Evolutionary conservation across 2,329 filamentous ascomycete genomes (phyloP), one percentile per base, ranked within the genome.

Genomic region (Penicillium sp.): DNA sequence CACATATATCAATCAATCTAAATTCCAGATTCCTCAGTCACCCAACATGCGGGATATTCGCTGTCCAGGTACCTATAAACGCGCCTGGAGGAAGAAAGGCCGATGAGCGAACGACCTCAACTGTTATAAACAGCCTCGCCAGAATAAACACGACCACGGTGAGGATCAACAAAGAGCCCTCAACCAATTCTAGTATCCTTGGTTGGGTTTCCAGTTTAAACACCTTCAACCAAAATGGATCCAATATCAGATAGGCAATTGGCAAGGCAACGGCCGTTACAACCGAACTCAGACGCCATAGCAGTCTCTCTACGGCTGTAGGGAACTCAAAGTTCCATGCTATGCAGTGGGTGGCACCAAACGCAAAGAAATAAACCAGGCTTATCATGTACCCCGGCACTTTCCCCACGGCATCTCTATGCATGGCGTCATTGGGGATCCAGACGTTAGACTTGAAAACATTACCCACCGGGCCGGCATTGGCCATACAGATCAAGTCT

Each of bases 311-410:
- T 25, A 17, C 23, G 3, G 35, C 31, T 21, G 31, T 31, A 10
- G 51, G 51, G 13, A 47, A 54, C 3, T 46, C 23, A 17, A 54
- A 47, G 25, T 47, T 38, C 42, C 33, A 54, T 38, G 51, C 51
- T 8, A 46, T 4, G 29, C 42, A 54, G n/a, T 54, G 51, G 23
- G 9, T 6, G 5, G 41, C 50, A 10, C 41, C 40, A 45, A 53
- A 46, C 2, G 27, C 15, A 37, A 45, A 12, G 15, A 45, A 45
- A 19, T 41, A 43, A 19, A 21, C 50, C 8, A 45, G 31, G 2
- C 19, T 25, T 10, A 45, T 40, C 35, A 29, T 7, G 8, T 19
- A 38, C 12, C 17, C 17, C 7, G 23, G 33, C 23, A 5, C 4
- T 29, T 27, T 38, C 23, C 17, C 29, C 3, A 6, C 17, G 7